These are phyloP conservation scores for Mycena belliarum DNA, from an alignment of 768 basidiomycete genomes.

Conservation along the genomic window DNA sequence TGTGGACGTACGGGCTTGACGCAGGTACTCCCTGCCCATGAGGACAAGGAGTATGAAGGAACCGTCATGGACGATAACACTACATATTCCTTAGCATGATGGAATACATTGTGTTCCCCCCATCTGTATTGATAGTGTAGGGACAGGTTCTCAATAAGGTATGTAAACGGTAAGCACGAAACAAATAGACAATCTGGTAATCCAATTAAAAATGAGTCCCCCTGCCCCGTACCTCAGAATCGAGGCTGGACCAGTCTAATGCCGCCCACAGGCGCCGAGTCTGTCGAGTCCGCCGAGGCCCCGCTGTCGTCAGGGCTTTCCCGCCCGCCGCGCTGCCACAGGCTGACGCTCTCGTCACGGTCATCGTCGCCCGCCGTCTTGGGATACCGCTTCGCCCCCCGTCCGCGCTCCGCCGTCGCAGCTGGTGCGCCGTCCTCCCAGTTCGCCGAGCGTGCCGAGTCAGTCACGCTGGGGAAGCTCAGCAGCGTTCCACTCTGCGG, in stretches of 20 bases:
- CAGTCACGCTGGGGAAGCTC: conserved; percentile 55
- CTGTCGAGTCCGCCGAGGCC: background rate
- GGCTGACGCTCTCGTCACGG: conserved; percentile 58
- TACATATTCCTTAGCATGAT: background rate
- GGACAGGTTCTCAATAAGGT: conserved; percentile 2
- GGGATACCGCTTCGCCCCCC: conserved; percentile 48
- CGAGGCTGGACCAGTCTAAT: conserved; percentile 42
- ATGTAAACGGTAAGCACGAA: background rate
- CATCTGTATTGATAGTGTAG: background rate
- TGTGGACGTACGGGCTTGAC: no score
- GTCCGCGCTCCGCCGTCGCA: conserved; percentile 26
- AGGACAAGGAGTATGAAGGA: background rate
- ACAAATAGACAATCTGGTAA: background rate
- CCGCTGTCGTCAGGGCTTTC: conserved; percentile 28
- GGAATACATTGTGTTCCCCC: background rate
- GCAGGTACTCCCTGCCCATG: conserved; percentile 31
- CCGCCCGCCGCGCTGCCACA: conserved; percentile 41
- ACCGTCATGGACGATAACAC: no score
- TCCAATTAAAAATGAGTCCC: background rate
- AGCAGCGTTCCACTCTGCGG: conserved; percentile 37
- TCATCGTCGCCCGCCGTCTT: conserved; percentile 55
- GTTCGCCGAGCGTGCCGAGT: conserved; percentile 44
- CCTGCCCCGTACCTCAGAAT: conserved; percentile 10
- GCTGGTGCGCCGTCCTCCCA: conserved; percentile 37
- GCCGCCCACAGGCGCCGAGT: conserved; percentile 26